Evolutionary conservation across 2,329 filamentous ascomycete genomes (phyloP).

Genomic region (Fusarium mundagurra): DNA sequence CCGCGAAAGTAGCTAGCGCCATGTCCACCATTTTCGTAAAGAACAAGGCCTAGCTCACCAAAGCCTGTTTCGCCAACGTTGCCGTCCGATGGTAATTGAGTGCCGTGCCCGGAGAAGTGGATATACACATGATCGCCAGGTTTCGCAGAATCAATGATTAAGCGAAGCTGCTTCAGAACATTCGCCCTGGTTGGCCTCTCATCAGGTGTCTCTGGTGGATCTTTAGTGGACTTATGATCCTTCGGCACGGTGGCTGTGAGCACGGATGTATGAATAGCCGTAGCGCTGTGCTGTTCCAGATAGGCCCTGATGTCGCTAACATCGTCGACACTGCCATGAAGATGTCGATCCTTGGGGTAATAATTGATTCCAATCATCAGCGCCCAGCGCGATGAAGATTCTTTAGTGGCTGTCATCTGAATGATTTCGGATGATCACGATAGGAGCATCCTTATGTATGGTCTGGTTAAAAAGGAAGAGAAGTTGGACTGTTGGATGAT

Average conservation of each 20-base stretch:
- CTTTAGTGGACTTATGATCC: background rate
- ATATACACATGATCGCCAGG: background rate
- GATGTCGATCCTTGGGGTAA: background rate
- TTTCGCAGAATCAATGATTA: background rate
- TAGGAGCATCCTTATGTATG: fast-evolving
- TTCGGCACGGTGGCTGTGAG: background rate
- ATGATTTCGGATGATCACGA: fast-evolving
- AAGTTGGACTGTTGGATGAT: background rate
- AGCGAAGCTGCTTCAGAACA: background rate
- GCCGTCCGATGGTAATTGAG: fast-evolving
- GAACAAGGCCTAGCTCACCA: fast-evolving
- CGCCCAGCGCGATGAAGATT: background rate
- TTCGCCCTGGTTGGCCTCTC: background rate
- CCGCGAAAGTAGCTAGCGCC: background rate
- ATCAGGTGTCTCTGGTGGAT: background rate
- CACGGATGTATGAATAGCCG: background rate
- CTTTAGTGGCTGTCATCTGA: fast-evolving
- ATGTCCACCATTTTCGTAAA: background rate
- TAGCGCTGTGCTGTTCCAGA: background rate
- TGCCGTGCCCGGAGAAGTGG: background rate
- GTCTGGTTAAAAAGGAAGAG: background rate
- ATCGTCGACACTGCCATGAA: background rate
- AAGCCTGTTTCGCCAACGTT: background rate
- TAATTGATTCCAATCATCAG: background rate
- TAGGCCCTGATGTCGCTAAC: background rate